A percentile compares a stretch with the other conserved stretches of the same genome.
phyloP scores from a whole-genome alignment of 2,329 filamentous ascomycete species.

The Apiospora marii region DNA sequence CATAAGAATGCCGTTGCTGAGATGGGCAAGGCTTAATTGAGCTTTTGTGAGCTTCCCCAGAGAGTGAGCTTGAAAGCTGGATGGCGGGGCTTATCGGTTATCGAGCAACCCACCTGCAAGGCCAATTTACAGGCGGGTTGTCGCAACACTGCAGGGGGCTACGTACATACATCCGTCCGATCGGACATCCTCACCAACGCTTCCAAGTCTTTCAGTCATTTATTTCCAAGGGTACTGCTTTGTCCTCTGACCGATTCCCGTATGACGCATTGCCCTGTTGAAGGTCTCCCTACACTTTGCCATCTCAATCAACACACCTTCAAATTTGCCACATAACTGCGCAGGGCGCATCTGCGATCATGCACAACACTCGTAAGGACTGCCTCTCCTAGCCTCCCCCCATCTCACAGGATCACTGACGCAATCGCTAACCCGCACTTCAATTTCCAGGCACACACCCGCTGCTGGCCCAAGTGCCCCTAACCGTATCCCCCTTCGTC shows the following conservation, averaged over 20 bases:
- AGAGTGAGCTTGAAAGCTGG: background rate
- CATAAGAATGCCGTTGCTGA: background rate
- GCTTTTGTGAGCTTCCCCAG: conserved; percentile 4
- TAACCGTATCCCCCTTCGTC: conserved; percentile 94
- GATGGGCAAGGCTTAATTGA: background rate
- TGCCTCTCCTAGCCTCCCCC: background rate
- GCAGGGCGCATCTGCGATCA: conserved; percentile 35
- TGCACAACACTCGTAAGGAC: conserved; percentile 50
- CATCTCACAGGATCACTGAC: background rate
- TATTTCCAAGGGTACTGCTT: background rate
- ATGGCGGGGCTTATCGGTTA: conserved; percentile 30
- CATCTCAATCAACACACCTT: background rate
- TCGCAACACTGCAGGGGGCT: background rate
- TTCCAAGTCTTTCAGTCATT: background rate
- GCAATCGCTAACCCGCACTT: background rate
- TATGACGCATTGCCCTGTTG: background rate
- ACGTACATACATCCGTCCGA: background rate
- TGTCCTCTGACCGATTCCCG: too few relatives aligned
- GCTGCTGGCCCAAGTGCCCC: conserved; percentile 87
- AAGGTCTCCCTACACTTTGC: background rate
- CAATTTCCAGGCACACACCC: conserved; percentile 75
- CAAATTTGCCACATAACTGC: background rate
- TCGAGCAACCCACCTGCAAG: background rate
- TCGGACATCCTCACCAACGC: background rate
- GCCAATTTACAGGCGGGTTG: conserved; percentile 14